Percentiles rank a stretch among this genome's conserved stretches.
Conservation (phyloP, 306 rosid genomes). For the Inga leiocalycina region DNA sequence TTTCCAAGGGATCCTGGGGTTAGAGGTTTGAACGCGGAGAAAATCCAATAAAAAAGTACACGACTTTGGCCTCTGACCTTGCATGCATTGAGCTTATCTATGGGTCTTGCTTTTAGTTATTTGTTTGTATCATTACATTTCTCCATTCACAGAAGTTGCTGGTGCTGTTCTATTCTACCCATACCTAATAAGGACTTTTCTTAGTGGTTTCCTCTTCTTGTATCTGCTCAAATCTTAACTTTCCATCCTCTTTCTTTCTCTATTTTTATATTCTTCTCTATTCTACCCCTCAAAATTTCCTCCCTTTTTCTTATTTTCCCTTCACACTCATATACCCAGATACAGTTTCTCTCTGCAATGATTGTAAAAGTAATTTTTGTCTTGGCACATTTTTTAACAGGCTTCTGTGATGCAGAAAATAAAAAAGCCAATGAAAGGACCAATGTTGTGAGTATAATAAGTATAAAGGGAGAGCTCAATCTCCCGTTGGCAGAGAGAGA, state of each 20-base stretch:
- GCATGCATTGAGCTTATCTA: constrained; percentile 30
- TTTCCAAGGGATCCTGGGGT: constrained; percentile 34
- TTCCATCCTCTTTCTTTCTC: constrained; percentile 34
- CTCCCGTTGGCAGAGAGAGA: too few species aligned
- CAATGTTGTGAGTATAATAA: too few species aligned
- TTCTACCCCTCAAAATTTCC: neutral
- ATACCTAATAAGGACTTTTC: constrained; percentile 31
- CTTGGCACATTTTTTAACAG: neutral
- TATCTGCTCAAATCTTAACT: constrained; percentile 18
- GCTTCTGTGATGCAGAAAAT: neutral
- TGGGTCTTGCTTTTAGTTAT: constrained; percentile 35
- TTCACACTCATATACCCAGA: neutral
- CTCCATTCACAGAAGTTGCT: constrained; percentile 4
- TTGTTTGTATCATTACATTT: constrained; percentile 32
- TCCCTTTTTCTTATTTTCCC: neutral
- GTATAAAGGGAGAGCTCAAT: too few species aligned
- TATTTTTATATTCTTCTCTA: constrained; percentile 11
- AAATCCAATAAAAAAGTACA: constrained; percentile 43
- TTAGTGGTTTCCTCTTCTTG: constrained; percentile 1
- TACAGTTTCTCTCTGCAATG: constrained; percentile 19
- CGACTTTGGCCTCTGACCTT: constrained; percentile 41
- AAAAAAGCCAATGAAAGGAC: neutral
- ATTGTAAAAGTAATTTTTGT: neutral
- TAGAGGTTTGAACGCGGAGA: constrained; percentile 38
- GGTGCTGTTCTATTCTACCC: constrained; percentile 1